A percentile compares a stretch with the other conserved stretches of the same genome.
Conservation (phyloP, 2,329 filamentous ascomycete species). For the Cordyceps pruinosa region DNA sequence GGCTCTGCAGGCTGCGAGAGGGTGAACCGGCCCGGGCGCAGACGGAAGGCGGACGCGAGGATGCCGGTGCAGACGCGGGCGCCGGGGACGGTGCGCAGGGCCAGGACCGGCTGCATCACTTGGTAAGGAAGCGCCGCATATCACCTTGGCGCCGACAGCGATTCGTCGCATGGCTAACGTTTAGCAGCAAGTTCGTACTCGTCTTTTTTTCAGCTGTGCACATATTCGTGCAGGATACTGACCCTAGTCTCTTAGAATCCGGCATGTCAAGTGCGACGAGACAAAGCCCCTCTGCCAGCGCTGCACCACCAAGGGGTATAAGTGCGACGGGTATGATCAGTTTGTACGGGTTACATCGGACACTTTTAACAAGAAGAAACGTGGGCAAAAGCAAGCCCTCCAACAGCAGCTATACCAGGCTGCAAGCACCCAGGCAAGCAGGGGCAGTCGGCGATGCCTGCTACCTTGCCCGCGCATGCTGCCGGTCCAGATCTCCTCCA, state of each 20-base stretch:
- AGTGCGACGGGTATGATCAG: conserved; percentile 15
- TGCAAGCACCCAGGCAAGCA: not conserved
- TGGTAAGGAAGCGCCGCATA: conserved; percentile 14
- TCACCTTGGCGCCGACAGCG: not conserved
- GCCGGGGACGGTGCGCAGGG: conserved; percentile 9
- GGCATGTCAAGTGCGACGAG: conserved; percentile 17
- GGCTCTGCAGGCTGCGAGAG: not conserved
- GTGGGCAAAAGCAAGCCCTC: not conserved
- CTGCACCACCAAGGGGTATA: conserved; percentile 13
- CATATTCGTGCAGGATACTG: not conserved
- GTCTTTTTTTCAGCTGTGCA: no score
- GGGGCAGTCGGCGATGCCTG: not conserved
- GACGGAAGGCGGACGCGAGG: not conserved
- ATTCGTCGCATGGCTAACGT: not conserved
- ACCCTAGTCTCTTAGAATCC: conserved; percentile 12
- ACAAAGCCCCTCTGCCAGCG: conserved; percentile 12
- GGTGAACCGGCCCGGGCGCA: no score
- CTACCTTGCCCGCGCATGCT: not conserved
- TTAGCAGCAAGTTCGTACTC: not conserved
- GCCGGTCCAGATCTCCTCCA: not conserved
- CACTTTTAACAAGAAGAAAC: not conserved
- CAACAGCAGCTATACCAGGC: not conserved
- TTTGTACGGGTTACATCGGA: not conserved
- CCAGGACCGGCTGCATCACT: conserved; percentile 16
- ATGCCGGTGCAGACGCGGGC: not conserved